A percentile compares a stretch with the other conserved stretches of the same genome.
Conservation (phyloP, 2,329 filamentous ascomycete species). For the Apiospora malaysiana region DNA sequence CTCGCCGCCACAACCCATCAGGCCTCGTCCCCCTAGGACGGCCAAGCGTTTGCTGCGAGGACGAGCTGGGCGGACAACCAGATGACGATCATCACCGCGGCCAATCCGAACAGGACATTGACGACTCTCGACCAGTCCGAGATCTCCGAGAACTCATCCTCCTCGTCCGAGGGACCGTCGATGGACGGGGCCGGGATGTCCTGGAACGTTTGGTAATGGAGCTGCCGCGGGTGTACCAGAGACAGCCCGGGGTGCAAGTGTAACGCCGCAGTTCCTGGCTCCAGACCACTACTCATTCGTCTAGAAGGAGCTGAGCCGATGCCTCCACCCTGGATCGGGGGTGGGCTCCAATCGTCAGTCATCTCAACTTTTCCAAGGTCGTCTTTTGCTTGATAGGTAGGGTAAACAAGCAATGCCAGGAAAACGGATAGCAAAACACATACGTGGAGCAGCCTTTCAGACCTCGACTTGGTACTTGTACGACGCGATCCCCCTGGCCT, state of each 20-base stretch:
- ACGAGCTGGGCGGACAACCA: conserved; percentile 8
- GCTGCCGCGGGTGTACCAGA: neutral
- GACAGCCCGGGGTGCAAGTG: neutral
- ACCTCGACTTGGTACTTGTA: neutral
- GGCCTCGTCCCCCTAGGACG: neutral
- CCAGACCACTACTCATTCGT: neutral
- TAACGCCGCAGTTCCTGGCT: neutral
- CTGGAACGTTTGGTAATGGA: conserved; percentile 23
- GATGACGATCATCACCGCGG: neutral
- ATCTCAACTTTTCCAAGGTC: neutral
- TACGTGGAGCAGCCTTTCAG: conserved; percentile 5
- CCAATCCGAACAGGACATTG: conserved; percentile 1
- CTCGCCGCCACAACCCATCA: neutral
- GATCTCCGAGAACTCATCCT: neutral
- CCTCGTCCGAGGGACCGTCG: neutral
- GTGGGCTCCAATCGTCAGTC: neutral
- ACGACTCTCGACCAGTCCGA: conserved; percentile 2
- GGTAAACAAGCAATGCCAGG: neutral
- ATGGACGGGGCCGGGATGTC: conserved; percentile 17
- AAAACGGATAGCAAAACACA: neutral
- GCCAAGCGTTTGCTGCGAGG: neutral
- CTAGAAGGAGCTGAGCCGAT: neutral
- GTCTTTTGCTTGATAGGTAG: too few species aligned
- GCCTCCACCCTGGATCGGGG: neutral
- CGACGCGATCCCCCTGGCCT: neutral